phyloP scores from a whole-genome alignment of 768 basidiomycete genomes.

The Amylocystis lapponica region DNA sequence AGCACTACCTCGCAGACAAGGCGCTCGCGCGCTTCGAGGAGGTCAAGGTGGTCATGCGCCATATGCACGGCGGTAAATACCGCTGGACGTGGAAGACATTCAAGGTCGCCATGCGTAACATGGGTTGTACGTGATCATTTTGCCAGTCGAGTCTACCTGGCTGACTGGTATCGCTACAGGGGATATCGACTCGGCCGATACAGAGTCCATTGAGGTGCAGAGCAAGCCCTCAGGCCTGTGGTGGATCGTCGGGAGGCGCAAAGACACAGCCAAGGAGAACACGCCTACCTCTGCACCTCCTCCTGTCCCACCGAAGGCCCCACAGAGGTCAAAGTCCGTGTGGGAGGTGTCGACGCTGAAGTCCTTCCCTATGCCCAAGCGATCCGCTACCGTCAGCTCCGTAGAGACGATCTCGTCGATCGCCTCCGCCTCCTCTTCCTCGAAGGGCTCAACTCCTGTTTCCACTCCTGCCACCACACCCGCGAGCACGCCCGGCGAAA shows the following conservation, averaged over 20 bases:
- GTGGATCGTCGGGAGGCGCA: conserved; percentile 42
- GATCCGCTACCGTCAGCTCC: conserved; percentile 18
- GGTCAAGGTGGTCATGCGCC: conserved; percentile 65
- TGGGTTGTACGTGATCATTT: conserved; percentile 59
- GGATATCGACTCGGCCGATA: conserved; percentile 57
- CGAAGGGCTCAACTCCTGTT: conserved; percentile 1
- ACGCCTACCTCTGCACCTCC: conserved; percentile 4
- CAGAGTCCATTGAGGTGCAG: conserved; percentile 57
- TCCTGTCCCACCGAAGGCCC: conserved; percentile 7
- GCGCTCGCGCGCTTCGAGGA: conserved; percentile 66
- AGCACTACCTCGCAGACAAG: conserved; percentile 67
- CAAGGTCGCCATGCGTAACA: conserved; percentile 69
- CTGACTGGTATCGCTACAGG: conserved; percentile 35
- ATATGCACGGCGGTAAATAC: conserved; percentile 73
- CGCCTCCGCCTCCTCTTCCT: conserved; percentile 10
- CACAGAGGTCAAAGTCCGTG: conserved; percentile 13
- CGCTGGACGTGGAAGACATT: conserved; percentile 84
- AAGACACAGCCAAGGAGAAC: conserved; percentile 30
- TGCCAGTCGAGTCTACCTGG: neutral
- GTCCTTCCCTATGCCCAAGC: conserved; percentile 19
- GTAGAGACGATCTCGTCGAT: conserved; percentile 19
- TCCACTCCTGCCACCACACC: conserved; percentile 10
- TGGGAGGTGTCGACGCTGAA: conserved; percentile 19
- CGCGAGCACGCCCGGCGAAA: conserved; percentile 13
- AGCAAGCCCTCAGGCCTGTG: conserved; percentile 45